Percentiles rank a stretch among this genome's conserved stretches.
Conservation (phyloP, 2,329 filamentous ascomycete genomes). For the Penicillium sp. region DNA sequence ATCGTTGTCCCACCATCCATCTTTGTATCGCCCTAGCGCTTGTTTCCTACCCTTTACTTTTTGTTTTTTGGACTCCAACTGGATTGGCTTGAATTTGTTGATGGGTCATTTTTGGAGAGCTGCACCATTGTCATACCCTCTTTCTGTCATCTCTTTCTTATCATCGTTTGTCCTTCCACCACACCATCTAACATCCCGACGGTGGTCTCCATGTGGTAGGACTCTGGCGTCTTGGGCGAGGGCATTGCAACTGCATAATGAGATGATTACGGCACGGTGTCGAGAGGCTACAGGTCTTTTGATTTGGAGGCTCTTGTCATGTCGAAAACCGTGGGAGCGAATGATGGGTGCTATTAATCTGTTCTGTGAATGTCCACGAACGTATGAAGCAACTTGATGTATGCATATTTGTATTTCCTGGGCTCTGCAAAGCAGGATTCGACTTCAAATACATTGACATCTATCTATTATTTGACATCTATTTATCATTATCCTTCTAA, state of each 20-base stretch:
- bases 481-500: neutral
- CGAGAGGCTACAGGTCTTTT: conserved; percentile 8
- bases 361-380: conserved; percentile 24
- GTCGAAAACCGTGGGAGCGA: conserved; percentile 15
- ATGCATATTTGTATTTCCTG: conserved; percentile 27
- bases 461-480: neutral
- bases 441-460: neutral
- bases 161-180: conserved; percentile 8
- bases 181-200: neutral
- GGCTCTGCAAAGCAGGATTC: conserved; percentile 9
- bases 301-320: conserved; percentile 3
- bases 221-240: conserved; percentile 6
- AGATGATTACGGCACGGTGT: conserved; percentile 14
- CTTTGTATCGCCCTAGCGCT: conserved; percentile 21
- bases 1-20: conserved; percentile 7
- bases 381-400: conserved; percentile 34
- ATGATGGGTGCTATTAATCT: conserved; percentile 21
- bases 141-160: conserved; percentile 10
- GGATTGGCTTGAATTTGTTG: conserved; percentile 30
- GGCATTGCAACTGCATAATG: conserved; percentile 15
- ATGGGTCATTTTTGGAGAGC: conserved; percentile 18
- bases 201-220: conserved; percentile 7
- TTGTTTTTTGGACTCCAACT: conserved; percentile 22
- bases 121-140: conserved; percentile 8
- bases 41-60: conserved; percentile 15